phyloP scores from a whole-genome alignment of 768 basidiomycete species.

The Pholiota microspora region DNA sequence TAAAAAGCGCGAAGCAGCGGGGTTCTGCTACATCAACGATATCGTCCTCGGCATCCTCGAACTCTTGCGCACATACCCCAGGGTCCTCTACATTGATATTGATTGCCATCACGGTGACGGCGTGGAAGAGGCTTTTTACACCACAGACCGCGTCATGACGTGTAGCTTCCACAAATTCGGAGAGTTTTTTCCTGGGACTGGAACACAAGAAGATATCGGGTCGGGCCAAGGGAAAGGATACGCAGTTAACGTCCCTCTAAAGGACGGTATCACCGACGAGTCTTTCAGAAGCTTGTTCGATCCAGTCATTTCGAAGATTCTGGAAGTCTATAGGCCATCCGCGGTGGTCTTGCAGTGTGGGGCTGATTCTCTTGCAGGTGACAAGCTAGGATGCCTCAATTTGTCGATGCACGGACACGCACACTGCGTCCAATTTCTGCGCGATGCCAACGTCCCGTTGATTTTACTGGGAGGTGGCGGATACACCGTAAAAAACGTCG shows the following conservation, averaged over 20 bases:
- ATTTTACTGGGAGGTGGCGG: slow-evolving; percentile 96
- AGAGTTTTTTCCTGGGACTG: slow-evolving; percentile 91
- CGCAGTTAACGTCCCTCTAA: slow-evolving; percentile 88
- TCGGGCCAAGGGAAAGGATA: slow-evolving; percentile 84
- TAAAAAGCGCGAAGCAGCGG: slow-evolving; percentile 96
- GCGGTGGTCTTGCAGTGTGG: slow-evolving; percentile 94
- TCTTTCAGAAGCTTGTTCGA: slow-evolving; percentile 85
- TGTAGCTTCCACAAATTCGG: slow-evolving; percentile 97
- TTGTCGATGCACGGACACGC: slow-evolving; percentile 94
- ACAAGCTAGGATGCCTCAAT: slow-evolving; percentile 96
- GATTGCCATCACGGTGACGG: slow-evolving; percentile 99
- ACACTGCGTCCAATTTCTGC: slow-evolving; percentile 84
- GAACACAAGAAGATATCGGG: slow-evolving; percentile 81
- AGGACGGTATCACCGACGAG: slow-evolving; percentile 93
- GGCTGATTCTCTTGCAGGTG: slow-evolving; percentile 91
- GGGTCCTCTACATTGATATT: slow-evolving; percentile 96
- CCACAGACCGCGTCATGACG: slow-evolving; percentile 96
- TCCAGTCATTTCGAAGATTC: slow-evolving; percentile 81
- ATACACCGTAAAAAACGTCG: slow-evolving; percentile 96
- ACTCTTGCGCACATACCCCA: slow-evolving; percentile 75
- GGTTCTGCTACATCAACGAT: slow-evolving; percentile 99
- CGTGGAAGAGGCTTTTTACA: slow-evolving; percentile 98
- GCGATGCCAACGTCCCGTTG: slow-evolving; percentile 78
- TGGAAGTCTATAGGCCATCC: slow-evolving; percentile 86
- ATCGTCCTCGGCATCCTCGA: slow-evolving; percentile 95